phyloP scores from a whole-genome alignment of 1,284 basidiomycete species.

The Singerocomus rubriflavus region DNA sequence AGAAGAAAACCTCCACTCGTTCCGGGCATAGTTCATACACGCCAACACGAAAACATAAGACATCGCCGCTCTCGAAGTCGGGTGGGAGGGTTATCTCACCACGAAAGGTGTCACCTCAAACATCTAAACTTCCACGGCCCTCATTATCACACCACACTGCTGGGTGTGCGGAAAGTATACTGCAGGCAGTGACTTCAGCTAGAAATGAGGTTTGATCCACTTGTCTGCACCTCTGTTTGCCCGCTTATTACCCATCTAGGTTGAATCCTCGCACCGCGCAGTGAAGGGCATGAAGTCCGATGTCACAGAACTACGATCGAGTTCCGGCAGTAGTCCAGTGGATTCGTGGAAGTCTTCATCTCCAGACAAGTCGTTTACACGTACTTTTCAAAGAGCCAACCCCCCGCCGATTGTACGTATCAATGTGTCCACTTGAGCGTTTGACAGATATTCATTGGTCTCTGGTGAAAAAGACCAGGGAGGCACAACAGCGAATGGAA shows the following conservation, averaged over 20 bases:
- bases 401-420: constrained; percentile 42
- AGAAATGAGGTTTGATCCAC: constrained; percentile 57
- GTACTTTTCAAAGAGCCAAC: constrained; percentile 41
- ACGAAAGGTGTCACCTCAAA: constrained; percentile 53
- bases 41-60: constrained; percentile 43
- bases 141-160: constrained; percentile 23
- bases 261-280: constrained; percentile 61
- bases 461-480: constrained; percentile 55
- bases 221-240: background rate
- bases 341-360: constrained; percentile 47
- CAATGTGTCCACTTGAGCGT: constrained; percentile 2
- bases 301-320: constrained; percentile 39
- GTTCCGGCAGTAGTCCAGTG: constrained; percentile 25
- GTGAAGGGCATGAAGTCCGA: constrained; percentile 72
- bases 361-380: constrained; percentile 49
- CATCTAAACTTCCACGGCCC: constrained; percentile 29
- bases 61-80: constrained; percentile 48
- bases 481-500: constrained; percentile 69
- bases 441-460: constrained; percentile 9
- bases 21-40: constrained; percentile 40
- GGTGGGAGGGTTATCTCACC: constrained; percentile 47
- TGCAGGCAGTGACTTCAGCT: constrained; percentile 52
- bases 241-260: constrained; percentile 37
- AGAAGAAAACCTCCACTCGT: constrained; percentile 67
- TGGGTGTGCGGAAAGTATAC: constrained; percentile 43